Percentiles rank a stretch among this genome's conserved stretches.
phyloP scores from a whole-genome alignment of 1,284 basidiomycete genomes.

The Peniophora sp. region DNA sequence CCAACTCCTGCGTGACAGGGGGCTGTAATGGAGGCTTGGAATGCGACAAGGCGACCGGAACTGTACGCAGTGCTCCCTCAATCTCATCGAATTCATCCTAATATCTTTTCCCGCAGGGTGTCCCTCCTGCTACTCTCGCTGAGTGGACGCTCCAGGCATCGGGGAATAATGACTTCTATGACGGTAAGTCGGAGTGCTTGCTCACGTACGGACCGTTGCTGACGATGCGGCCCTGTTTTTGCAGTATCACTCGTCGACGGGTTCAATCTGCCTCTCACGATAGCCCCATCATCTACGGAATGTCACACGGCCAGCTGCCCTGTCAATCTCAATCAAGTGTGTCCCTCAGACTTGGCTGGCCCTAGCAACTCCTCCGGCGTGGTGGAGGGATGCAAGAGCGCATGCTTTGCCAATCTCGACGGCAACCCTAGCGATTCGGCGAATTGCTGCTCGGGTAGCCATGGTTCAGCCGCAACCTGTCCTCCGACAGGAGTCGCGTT shows the following conservation, averaged over 20 bases:
- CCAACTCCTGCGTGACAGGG: constrained; percentile 16
- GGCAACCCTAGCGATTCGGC: constrained; percentile 37
- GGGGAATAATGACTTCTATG: constrained; percentile 31
- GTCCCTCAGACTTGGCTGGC: constrained; percentile 42
- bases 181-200: constrained; percentile 26
- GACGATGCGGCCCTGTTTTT: neutral
- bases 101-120: constrained; percentile 21
- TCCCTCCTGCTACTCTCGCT: constrained; percentile 36
- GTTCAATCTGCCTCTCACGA: constrained; percentile 48
- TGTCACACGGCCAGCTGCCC: constrained; percentile 43
- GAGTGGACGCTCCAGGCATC: constrained; percentile 32
- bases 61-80: constrained; percentile 7
- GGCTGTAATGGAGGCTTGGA: constrained; percentile 18
- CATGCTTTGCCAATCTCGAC: constrained; percentile 47
- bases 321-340: constrained; percentile 43
- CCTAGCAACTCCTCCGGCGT: constrained; percentile 43
- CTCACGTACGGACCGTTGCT: neutral
- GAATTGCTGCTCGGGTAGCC: constrained; percentile 50
- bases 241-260: constrained; percentile 21
- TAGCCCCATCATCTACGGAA: constrained; percentile 38
- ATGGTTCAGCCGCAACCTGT: constrained; percentile 41
- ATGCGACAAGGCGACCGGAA: constrained; percentile 14
- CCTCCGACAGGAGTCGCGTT: constrained; percentile 40
- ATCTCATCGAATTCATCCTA: neutral
- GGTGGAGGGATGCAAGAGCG: constrained; percentile 50